Evolutionary conservation across 805 yeast species (phyloP).

Genomic region (Wickerhamiella azymoides): DNA sequence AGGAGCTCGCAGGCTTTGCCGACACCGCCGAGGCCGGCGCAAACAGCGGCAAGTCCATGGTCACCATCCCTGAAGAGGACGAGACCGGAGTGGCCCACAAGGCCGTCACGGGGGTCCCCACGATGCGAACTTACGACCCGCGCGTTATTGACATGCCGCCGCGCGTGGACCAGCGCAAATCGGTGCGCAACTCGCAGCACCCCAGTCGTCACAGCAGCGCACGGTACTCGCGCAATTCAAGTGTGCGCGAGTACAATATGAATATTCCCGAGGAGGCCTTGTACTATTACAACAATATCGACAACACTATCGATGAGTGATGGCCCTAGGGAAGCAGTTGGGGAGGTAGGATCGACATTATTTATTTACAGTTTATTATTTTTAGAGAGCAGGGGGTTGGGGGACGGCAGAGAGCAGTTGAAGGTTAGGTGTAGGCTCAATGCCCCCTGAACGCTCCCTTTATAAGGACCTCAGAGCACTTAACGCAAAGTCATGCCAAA

Average conservation of each 20-base stretch:
- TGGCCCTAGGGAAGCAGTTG: too few relatives aligned
- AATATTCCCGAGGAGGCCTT: slow-evolving; percentile 18
- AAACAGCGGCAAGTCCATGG: slow-evolving; percentile 11
- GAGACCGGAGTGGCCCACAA: neutral
- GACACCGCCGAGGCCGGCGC: slow-evolving; percentile 10
- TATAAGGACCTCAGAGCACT: too few relatives aligned
- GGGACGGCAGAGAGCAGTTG: too few relatives aligned
- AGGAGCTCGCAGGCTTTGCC: neutral
- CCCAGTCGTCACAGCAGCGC: slow-evolving; percentile 6
- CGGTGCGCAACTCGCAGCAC: neutral
- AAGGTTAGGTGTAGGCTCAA: too few relatives aligned
- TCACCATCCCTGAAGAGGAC: slow-evolving; percentile 9
- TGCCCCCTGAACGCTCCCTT: too few relatives aligned
- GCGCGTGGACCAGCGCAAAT: neutral
- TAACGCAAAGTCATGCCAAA: too few relatives aligned
- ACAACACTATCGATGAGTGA: slow-evolving; percentile 6
- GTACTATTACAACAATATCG: slow-evolving; percentile 11
- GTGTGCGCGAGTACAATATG: slow-evolving; percentile 14
- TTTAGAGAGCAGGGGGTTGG: too few relatives aligned
- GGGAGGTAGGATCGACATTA: too few relatives aligned
- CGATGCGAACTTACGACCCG: neutral
- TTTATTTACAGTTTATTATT: too few relatives aligned
- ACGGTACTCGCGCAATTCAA: slow-evolving; percentile 12
- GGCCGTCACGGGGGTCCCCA: slow-evolving; percentile 2
- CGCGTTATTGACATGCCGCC: neutral